Conservation (phyloP, 2,329 filamentous ascomycete genomes). For the Aphanocladium album region DNA sequence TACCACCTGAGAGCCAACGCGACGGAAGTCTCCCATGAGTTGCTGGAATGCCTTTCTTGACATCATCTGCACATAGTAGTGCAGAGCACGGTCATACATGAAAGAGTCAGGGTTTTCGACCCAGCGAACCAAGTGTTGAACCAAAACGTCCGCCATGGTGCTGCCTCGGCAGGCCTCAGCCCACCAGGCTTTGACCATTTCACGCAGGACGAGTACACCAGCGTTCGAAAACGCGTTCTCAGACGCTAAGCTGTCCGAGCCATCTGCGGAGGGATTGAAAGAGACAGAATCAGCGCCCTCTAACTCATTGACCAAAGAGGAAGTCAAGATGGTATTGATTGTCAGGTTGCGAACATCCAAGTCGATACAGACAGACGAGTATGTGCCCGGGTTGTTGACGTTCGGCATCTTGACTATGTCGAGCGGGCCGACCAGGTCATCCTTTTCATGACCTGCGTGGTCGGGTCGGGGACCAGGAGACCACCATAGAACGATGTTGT, state of each 20-base stretch:
- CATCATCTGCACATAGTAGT: constrained; percentile 99
- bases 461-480: constrained; percentile 81
- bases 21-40: constrained; percentile 92
- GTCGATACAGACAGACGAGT: constrained; percentile 94
- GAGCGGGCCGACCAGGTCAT: constrained; percentile 77
- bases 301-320: constrained; percentile 91
- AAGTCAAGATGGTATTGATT: constrained; percentile 96
- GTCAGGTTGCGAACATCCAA: constrained; percentile 88
- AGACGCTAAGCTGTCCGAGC: constrained; percentile 59
- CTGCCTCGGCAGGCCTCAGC: constrained; percentile 84
- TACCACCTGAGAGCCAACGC: constrained; percentile 92
- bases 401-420: constrained; percentile 89
- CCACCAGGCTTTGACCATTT: constrained; percentile 99
- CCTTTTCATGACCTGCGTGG: constrained; percentile 91
- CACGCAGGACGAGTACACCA: constrained; percentile 81
- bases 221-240: constrained; percentile 92
- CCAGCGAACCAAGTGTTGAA: constrained; percentile 96
- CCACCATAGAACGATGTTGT: constrained; percentile 97
- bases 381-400: constrained; percentile 89
- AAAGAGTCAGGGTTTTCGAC: constrained; percentile 90
- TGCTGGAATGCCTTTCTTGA: constrained; percentile 95
- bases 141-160: constrained; percentile 94
- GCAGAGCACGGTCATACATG: constrained; percentile 88
- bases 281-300: constrained; percentile 84
- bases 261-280: constrained; percentile 57